These are phyloP conservation scores for Botrytis galanthina DNA, from an alignment of 2,329 filamentous ascomycete genomes.

Conservation along the genomic window DNA sequence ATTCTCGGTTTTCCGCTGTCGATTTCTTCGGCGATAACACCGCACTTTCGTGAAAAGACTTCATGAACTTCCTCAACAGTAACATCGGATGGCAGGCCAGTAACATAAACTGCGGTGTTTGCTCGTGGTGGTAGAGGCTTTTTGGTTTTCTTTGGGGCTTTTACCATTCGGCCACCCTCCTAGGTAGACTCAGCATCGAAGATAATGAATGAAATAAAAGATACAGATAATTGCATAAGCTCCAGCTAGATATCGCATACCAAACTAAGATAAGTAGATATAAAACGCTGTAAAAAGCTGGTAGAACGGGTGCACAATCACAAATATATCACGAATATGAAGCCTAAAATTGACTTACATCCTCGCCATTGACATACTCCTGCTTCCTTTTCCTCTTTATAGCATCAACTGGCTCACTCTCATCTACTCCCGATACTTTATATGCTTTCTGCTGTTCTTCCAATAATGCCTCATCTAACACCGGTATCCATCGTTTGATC, in stretches of 20 bases:
- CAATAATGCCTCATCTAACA: slow-evolving; percentile 59
- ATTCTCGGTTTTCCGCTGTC: slow-evolving; percentile 84
- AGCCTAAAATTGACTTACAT: slow-evolving; percentile 43
- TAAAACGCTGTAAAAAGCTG: background rate
- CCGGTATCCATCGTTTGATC: slow-evolving; percentile 72
- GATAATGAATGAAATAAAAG: slow-evolving; percentile 3
- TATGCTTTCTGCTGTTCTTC: slow-evolving; percentile 62
- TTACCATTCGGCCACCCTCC: slow-evolving; percentile 36
- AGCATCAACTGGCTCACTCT: slow-evolving; percentile 49
- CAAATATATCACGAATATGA: background rate
- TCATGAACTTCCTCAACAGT: slow-evolving; percentile 78
- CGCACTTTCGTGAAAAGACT: slow-evolving; percentile 78
- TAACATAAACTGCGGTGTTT: slow-evolving; percentile 92
- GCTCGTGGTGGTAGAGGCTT: slow-evolving; percentile 46
- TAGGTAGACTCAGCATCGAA: slow-evolving; percentile 26
- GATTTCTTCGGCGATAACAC: slow-evolving; percentile 91
- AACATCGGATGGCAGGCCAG: slow-evolving; percentile 77
- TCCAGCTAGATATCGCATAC: background rate
- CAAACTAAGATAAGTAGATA: background rate
- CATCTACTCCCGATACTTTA: slow-evolving; percentile 57
- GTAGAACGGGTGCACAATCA: background rate
- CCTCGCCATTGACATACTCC: slow-evolving; percentile 47
- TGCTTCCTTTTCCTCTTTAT: slow-evolving; percentile 53
- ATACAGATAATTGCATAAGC: background rate
- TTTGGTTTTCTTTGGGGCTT: slow-evolving; percentile 39